Evolutionary conservation across 352 stramenopile species (phyloP).

Genomic region (Globisporangium nunn): DNA sequence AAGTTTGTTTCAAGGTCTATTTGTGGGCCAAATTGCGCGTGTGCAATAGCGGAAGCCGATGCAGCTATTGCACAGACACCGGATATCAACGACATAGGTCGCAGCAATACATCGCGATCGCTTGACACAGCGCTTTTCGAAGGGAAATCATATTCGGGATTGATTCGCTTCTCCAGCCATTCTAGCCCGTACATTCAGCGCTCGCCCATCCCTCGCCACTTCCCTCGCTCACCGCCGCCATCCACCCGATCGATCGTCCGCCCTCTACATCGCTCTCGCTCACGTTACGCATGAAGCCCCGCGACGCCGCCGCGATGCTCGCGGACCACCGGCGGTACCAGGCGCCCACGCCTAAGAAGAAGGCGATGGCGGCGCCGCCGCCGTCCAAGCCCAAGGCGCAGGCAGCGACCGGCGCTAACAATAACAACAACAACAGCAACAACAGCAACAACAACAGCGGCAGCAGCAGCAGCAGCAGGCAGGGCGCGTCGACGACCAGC

Average conservation of each 20-base stretch:
- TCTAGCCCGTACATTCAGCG: background rate
- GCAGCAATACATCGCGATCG: too few relatives aligned
- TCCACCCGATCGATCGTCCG: conserved; percentile 1
- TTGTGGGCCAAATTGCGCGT: too few relatives aligned
- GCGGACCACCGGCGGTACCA: conserved; percentile 31
- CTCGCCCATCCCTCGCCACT: background rate
- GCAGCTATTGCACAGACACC: too few relatives aligned
- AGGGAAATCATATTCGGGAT: too few relatives aligned
- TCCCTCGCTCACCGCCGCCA: background rate
- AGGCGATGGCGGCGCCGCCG: conserved; percentile 6
- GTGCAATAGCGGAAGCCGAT: too few relatives aligned
- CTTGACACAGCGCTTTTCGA: too few relatives aligned
- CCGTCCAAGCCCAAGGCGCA: background rate
- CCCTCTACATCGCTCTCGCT: background rate
- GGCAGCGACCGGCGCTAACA: too few relatives aligned
- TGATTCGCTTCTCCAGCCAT: conserved; percentile 13
- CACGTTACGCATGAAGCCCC: conserved; percentile 23
- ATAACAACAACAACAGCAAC: conserved; percentile 3
- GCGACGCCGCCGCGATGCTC: conserved; percentile 26
- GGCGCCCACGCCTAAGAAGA: conserved; percentile 25
- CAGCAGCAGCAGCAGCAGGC: conserved; percentile 4
- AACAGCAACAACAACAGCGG: conserved; percentile 6
- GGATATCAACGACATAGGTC: too few relatives aligned
- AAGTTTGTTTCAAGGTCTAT: too few relatives aligned
- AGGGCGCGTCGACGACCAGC: background rate